Evolutionary conservation across 495 filamentous ascomycete species (phyloP), one percentile per base, ranked within the genome.

Genomic region (Daldinia bambusicola): DNA sequence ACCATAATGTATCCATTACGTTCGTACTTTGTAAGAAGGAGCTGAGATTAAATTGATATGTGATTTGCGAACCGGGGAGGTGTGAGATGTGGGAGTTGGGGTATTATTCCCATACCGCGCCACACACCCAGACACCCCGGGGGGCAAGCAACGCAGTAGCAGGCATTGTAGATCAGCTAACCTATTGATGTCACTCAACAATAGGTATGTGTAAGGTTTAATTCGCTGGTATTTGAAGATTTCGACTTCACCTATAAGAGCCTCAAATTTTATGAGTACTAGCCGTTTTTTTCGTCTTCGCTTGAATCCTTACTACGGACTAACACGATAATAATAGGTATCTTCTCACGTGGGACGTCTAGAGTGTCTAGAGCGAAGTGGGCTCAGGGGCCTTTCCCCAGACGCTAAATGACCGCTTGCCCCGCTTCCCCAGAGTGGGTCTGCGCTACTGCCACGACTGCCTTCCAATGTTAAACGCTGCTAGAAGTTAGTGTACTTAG

Each of bases 391-490:
- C 30, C 26, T 26, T 57, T 57, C 59, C 63, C 69, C 61, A 32
- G 48, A 37, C 66, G 61, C 65, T 73, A 69, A 65, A 48, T 18
- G 16, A 18, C 18, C 18, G 43, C 43, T 22, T 48, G 43, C 70
- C 70, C 70, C 70, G 66, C 70, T 70, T 70, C 70, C 70, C 70
- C 70, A 50, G 70, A 37, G 70, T 69, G 70, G 70, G 30, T 58
- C 56, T 14, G 22, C 37, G 48, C 45, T 55, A 41, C 31, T 53
- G 40, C 50, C 55, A 72, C 50, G 12, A 53, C 32, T 55, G 9
- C 43, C 43, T 48, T 48, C 18, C 18, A 22, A 48, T 22, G 43
- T 7, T 48, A 48, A 48, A 48, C 18, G 43, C 43, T 48, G 18
- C 43, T 62, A 52, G 55, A 64, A 55, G 43, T 56, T 48, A 18